Evolutionary conservation across 352 stramenopile species (phyloP).

Genomic region (Thalassiosira exigua): DNA sequence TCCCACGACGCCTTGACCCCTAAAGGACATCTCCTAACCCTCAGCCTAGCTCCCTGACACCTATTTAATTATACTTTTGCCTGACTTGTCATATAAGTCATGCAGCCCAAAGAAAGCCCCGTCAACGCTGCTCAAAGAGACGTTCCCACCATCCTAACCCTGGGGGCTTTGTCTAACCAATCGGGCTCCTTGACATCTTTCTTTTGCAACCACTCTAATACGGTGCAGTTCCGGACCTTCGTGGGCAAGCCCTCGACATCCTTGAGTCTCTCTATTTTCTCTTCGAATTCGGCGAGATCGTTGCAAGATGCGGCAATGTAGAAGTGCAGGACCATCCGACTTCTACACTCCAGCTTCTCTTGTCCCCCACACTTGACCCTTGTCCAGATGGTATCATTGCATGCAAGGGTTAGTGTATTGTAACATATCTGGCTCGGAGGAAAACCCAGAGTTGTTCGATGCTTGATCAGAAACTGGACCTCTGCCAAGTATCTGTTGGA

Average conservation of each 20-base stretch:
- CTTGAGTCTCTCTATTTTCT: background rate
- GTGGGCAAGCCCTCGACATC: background rate
- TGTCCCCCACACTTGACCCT: background rate
- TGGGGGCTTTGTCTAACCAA: too few species aligned
- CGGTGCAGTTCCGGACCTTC: background rate
- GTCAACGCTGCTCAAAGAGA: too few species aligned
- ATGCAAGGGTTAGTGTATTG: background rate
- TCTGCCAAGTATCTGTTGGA: background rate
- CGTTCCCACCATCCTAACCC: too few species aligned
- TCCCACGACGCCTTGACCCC: too few species aligned
- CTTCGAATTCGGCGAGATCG: background rate
- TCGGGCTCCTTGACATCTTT: too few species aligned
- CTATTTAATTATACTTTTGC: too few species aligned
- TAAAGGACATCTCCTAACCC: too few species aligned
- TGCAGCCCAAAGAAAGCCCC: too few species aligned
- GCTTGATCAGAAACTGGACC: background rate
- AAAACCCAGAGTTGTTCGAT: background rate
- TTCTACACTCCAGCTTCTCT: background rate
- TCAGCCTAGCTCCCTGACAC: too few species aligned
- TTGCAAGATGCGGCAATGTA: background rate
- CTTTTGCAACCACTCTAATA: background rate
- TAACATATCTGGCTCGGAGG: background rate
- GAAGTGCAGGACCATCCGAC: background rate
- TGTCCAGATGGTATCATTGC: background rate
- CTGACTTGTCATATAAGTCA: too few species aligned